A percentile compares a stretch with the other conserved stretches of the same genome.
These are phyloP conservation scores for Schoenoplectus triqueter DNA, from an alignment of 202 grass and related monocot species.

Conservation along the genomic window DNA sequence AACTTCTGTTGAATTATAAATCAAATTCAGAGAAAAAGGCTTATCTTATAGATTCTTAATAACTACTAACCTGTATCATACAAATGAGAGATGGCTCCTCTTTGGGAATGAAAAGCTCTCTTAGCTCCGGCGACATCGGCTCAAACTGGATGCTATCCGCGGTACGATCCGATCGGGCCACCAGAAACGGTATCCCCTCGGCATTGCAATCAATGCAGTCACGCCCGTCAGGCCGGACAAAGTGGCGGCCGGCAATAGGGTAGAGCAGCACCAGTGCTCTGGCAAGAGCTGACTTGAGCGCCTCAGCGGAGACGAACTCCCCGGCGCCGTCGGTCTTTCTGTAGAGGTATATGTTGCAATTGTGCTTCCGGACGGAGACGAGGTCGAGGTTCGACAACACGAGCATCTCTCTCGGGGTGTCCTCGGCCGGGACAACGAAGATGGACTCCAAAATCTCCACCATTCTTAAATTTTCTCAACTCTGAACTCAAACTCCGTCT, in stretches of 20 bases:
- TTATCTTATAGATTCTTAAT: background rate
- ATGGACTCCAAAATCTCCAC: constrained; percentile 41
- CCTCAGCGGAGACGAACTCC: constrained; percentile 41
- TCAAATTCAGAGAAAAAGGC: background rate
- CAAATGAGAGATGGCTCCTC: constrained; percentile 44
- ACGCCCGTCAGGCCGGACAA: constrained; percentile 23
- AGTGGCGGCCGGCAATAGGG: constrained; percentile 58
- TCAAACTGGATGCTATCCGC: constrained; percentile 40
- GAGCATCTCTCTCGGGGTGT: constrained; percentile 21
- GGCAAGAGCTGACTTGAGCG: constrained; percentile 48
- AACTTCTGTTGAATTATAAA: no score
- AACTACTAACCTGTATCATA: constrained; percentile 57
- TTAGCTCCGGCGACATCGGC: constrained; percentile 44
- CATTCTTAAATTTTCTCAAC: background rate
- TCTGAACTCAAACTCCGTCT: background rate
- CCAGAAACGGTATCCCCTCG: constrained; percentile 49
- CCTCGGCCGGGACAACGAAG: constrained; percentile 39
- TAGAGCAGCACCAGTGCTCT: constrained; percentile 59
- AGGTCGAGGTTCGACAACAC: constrained; percentile 45
- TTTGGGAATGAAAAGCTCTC: constrained; percentile 57
- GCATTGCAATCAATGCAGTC: constrained; percentile 52
- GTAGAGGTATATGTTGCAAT: background rate
- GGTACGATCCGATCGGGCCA: constrained; percentile 12
- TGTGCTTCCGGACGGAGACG: background rate
- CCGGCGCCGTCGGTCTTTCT: background rate